Base-by-base conservation (phyloP, 208 protist genomes). In the Leishmania gerbilli region DNA sequence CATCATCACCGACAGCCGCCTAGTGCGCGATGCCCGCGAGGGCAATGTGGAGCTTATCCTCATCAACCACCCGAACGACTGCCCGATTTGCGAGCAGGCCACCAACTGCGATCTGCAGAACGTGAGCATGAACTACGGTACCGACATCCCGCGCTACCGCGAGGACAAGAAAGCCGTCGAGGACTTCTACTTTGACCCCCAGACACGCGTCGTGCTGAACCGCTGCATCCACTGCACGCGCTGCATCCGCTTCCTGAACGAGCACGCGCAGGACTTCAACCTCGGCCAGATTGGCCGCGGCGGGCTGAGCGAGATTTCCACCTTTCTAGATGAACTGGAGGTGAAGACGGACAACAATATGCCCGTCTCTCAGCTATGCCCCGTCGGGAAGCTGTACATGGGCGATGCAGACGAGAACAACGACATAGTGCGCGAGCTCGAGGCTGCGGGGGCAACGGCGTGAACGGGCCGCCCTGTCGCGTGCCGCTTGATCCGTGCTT, bases 191-290 rank as follows among this genome's bases (percentile, higher is more conserved):
- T 97, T 99, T 78, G 98, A 99, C 74, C 97, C 97, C 31, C 94
- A 99, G 79, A 98, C 99, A 24, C 98, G 98, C 84, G 98, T 98
- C 0, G 91, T 98, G 69, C 97, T 99, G 85, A 99, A 97, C 76
- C 93, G 98, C 4, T 99, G 98, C 91, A 99, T 99, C 84, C 98
- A 99, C 90, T 99, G 98, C 87, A 99, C 98, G 6, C 91, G 98
- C 67, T 99, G 98, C 84, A 91, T 99, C 37, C 96, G 98, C 74
- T 99, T 98, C 83, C 84, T 98, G 62, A 96, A 96, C 81, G 98
- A 99, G 88, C 95, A 99, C 77, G 96, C 95, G 15, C 96, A 99
- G 81, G 96, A 99, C 79, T 97, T 98, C 85, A 96, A 95, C 88
- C 90, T 99, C 9, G 98, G 98, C 58, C 96, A 97, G 65, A 99